Conservation (phyloP, 2,329 filamentous ascomycete genomes). For the Fusarium temperatum region DNA sequence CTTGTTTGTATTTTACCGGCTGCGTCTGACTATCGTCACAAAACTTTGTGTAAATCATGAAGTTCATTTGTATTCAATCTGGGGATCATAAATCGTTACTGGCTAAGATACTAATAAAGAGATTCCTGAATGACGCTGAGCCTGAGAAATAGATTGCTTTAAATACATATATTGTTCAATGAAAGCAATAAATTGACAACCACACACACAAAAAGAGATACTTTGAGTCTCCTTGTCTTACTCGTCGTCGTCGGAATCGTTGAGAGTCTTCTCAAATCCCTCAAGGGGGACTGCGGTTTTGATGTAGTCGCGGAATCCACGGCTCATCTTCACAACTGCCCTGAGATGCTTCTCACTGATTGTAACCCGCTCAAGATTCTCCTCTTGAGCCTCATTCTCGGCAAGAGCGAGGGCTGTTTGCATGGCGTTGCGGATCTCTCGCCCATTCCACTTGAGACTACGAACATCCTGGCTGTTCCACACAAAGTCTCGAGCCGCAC, state of each 20-base stretch:
- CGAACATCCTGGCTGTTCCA: slow-evolving; percentile 50
- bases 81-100: background rate
- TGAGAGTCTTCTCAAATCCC: slow-evolving; percentile 31
- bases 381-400: slow-evolving; percentile 52
- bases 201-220: no score
- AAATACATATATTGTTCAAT: background rate
- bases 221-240: background rate
- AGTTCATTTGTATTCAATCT: background rate
- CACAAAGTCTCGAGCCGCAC: slow-evolving; percentile 52
- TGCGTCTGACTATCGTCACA: background rate
- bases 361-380: slow-evolving; percentile 43
- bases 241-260: slow-evolving; percentile 33
- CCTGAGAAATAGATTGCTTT: background rate
- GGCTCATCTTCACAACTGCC: slow-evolving; percentile 49
- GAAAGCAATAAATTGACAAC: background rate
- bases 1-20: background rate
- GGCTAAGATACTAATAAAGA: background rate
- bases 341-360: slow-evolving; percentile 47
- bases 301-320: slow-evolving; percentile 47
- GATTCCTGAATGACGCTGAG: background rate
- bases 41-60: background rate
- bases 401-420: slow-evolving; percentile 57
- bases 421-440: slow-evolving; percentile 55
- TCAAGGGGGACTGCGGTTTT: slow-evolving; percentile 33
- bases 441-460: slow-evolving; percentile 53